Base-by-base conservation (phyloP, 2,329 filamentous ascomycete species). In the Zopfia rhizophila region DNA sequence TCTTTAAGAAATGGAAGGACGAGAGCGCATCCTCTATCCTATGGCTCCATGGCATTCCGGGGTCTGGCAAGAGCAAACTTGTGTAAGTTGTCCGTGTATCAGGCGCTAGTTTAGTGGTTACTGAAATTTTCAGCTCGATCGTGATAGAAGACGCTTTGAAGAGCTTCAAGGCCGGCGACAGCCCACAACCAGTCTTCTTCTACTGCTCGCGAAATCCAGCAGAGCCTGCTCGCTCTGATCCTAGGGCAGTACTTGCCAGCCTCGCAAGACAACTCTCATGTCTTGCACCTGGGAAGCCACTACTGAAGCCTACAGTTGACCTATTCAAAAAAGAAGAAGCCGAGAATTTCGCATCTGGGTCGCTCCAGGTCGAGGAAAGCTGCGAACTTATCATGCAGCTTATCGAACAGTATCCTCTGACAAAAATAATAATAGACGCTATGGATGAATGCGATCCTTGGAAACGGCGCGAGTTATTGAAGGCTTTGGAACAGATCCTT, bases 401-500 rank as follows among this genome's bases (percentile, higher is more conserved):
- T 13, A 25, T 51, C 10, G 39, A 48, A 5, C 7, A 38, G n/a
- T 38, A 38, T 18, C 21, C 21, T n/a, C 21, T 10, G 25, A 51
- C 55, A 5, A 63, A 43, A 1, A 66, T 70, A 12, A 28, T 70
- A 4, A 57, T 70, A 22, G 66, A 70, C 41, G 66, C 60, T 14
- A 33, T 70, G 6, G 67, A 69, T 35, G 66, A 70, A 49, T 55
- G 55, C 27, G 53, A 68, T 21, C 18, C 33, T 19, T 16, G 29
- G 14, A 25, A 24, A 11, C 47, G 65, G 8, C 23, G 44, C 18
- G 22, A 51, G 17, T 27, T 38, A 11, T 35, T 70, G 1, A 39
- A 59, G n/a, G 43, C 45, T 6, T 36, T 70, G 7, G 35, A 56
- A 2, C 13, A 14, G 6, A 58, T 70, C 7, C 13, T 65, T 8